Evolutionary conservation across 495 filamentous ascomycete genomes (phyloP).

Genomic region (Neurospora terricola): DNA sequence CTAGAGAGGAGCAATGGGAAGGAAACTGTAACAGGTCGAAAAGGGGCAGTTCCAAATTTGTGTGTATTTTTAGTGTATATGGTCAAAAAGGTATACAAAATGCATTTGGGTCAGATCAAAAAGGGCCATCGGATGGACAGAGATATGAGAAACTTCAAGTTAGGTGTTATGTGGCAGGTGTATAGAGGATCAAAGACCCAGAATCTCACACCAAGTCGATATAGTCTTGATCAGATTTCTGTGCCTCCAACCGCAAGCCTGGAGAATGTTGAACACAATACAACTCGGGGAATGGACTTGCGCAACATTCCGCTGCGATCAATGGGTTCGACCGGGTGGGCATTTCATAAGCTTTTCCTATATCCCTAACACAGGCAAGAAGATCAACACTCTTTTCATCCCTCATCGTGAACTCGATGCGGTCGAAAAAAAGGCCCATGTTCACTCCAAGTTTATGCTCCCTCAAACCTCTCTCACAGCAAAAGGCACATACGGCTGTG

Average conservation of each 20-base stretch:
- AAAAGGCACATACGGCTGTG: neutral
- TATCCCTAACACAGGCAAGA: neutral
- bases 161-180: neutral
- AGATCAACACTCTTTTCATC: neutral
- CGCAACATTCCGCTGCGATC: neutral
- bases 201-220: neutral
- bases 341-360: neutral
- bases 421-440: neutral
- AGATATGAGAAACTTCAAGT: neutral
- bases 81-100: neutral
- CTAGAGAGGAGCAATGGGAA: neutral
- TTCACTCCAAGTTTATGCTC: neutral
- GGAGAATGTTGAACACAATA: neutral
- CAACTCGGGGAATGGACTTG: neutral
- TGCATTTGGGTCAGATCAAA: neutral
- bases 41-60: neutral
- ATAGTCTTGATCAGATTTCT: neutral
- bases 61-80: neutral
- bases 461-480: neutral
- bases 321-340: neutral
- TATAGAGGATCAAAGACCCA: neutral
- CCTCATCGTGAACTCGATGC: neutral
- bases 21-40: neutral
- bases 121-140: neutral
- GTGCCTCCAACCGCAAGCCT: neutral